These are phyloP conservation scores for Bipolaris gigantea DNA, from an alignment of 2,329 filamentous ascomycete genomes.

Conservation along the genomic window DNA sequence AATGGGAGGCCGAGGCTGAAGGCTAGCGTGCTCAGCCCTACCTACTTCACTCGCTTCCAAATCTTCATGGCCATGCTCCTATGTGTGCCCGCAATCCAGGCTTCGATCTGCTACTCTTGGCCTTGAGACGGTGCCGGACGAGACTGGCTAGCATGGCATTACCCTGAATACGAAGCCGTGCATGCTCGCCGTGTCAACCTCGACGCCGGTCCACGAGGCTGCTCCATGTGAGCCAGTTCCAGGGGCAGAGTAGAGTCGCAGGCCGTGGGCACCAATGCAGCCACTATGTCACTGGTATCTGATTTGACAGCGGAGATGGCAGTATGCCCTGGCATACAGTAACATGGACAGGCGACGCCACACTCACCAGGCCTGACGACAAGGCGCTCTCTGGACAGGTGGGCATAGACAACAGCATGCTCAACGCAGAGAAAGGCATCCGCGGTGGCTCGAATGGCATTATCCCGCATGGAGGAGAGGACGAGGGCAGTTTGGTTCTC, in stretches of 20 bases:
- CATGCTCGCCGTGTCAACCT: constrained; percentile 9
- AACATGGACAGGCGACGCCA: not conserved
- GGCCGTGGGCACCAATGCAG: not conserved
- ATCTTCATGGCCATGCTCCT: constrained; percentile 8
- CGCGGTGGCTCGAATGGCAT: not conserved
- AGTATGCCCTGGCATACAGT: not conserved
- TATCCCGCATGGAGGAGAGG: not conserved
- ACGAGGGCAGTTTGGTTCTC: not conserved
- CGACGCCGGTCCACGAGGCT: constrained; percentile 8
- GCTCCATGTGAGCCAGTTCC: constrained; percentile 3
- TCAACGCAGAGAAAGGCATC: not conserved
- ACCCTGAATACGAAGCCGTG: constrained; percentile 18
- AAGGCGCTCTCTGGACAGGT: not conserved
- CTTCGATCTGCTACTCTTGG: constrained; percentile 9
- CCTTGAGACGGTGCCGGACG: not conserved
- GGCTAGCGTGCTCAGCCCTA: constrained; percentile 10
- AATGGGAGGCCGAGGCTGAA: not conserved
- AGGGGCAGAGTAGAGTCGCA: constrained; percentile 13
- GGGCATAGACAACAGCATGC: not conserved
- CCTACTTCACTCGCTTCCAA: constrained; percentile 16
- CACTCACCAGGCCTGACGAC: not conserved
- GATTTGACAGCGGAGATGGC: not conserved
- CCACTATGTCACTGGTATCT: not conserved
- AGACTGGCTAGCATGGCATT: constrained; percentile 8
- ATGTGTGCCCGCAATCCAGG: constrained; percentile 9